These are phyloP conservation scores for Calocera cornea DNA, from an alignment of 768 basidiomycete species.

Conservation along the genomic window DNA sequence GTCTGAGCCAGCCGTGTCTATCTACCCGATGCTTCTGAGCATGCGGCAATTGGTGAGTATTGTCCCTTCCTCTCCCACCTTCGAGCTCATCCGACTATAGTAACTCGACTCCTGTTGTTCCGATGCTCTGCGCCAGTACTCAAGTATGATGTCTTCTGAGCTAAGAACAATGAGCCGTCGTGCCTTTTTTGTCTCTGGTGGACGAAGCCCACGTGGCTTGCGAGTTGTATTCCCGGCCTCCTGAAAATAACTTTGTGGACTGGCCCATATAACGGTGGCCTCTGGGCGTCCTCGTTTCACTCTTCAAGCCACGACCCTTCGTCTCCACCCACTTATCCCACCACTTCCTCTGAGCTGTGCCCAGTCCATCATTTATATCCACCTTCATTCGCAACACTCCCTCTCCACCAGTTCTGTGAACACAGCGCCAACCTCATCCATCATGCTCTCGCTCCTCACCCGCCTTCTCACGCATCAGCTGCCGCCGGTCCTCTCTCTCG, in stretches of 20 bases:
- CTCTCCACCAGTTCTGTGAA: neutral
- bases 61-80: neutral
- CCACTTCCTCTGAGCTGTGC: neutral
- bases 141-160: neutral
- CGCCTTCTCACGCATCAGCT: constrained; percentile 11
- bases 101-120: neutral
- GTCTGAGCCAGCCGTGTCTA: neutral
- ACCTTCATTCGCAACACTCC: neutral
- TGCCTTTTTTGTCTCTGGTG: neutral
- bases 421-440: neutral
- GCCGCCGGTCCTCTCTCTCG: constrained; percentile 10
- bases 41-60: neutral
- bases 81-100: neutral
- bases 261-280: neutral
- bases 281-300: neutral
- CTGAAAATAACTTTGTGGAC: neutral
- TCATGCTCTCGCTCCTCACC: constrained; percentile 12
- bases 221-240: neutral
- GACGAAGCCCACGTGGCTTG: neutral
- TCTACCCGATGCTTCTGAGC: neutral
- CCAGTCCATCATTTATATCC: neutral
- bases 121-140: neutral
- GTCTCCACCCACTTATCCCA: neutral
- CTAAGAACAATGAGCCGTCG: neutral
- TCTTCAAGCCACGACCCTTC: neutral